Evolutionary conservation across 23 red algal species (phyloP).

Genomic region (Gracilariopsis chorda): DNA sequence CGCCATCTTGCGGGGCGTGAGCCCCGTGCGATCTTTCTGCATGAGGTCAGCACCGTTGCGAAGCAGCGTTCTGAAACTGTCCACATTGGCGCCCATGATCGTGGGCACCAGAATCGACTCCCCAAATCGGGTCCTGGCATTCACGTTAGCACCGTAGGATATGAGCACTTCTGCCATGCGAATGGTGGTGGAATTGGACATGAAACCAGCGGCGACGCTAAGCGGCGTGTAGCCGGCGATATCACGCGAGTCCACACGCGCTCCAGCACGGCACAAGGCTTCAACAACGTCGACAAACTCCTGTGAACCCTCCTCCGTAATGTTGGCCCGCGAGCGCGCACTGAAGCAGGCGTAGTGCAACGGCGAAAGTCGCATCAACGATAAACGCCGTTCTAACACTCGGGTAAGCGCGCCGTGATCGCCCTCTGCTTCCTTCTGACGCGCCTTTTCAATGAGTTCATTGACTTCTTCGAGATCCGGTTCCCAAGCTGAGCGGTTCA

Average conservation of each 20-base stretch:
- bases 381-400: background rate
- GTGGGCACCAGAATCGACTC: background rate
- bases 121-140: slow-evolving; percentile 1
- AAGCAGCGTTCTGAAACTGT: background rate
- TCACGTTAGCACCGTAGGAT: background rate
- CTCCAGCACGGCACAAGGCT: slow-evolving; percentile 4
- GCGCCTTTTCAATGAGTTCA: background rate
- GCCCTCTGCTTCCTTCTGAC: background rate
- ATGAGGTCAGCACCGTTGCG: background rate
- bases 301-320: background rate
- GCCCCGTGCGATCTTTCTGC: background rate
- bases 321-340: background rate
- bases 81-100: background rate
- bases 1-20: background rate
- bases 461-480: background rate
- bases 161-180: background rate
- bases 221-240: slow-evolving; percentile 6
- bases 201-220: background rate
- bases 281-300: slow-evolving; percentile 2
- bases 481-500: slow-evolving; percentile 14
- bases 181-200: background rate
- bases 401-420: background rate
- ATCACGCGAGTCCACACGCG: slow-evolving; percentile 21
- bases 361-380: slow-evolving; percentile 1
- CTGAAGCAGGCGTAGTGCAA: slow-evolving; percentile 19